A percentile compares a stretch with the other conserved stretches of the same genome.
phyloP scores from a whole-genome alignment of 108 stramenopile species.

The Cyclotella distinguenda region DNA sequence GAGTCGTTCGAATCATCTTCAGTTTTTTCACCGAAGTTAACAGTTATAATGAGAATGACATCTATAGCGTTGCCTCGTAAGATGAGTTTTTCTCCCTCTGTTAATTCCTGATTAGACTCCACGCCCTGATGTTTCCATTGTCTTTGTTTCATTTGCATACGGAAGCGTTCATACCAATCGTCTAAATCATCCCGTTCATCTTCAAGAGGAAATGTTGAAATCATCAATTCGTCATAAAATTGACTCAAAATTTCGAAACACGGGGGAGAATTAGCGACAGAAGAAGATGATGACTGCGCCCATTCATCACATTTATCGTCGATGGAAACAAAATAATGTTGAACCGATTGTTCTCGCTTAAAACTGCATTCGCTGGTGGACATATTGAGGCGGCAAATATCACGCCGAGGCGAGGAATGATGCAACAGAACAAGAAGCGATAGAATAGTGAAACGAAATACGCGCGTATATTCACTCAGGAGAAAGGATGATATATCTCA shows the following conservation, averaged over 20 bases:
- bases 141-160: conserved; percentile 31
- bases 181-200: conserved; percentile 56
- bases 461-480: too few species aligned
- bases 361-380: neutral
- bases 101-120: neutral
- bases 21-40: conserved; percentile 2
- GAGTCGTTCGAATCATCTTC: neutral
- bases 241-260: conserved; percentile 33
- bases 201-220: conserved; percentile 57
- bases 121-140: conserved; percentile 8
- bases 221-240: conserved; percentile 60
- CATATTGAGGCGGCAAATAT: too few species aligned
- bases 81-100: conserved; percentile 10
- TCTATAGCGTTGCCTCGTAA: conserved; percentile 44
- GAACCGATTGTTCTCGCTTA: neutral
- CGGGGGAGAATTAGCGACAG: conserved; percentile 7
- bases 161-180: conserved; percentile 58
- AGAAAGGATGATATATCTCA: too few species aligned
- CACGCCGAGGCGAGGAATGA: too few species aligned
- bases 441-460: too few species aligned
- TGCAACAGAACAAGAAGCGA: too few species aligned
- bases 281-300: neutral
- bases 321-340: conserved; percentile 23
- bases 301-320: conserved; percentile 28
- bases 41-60: conserved; percentile 43